These are phyloP conservation scores for Metschnikowia continentalis DNA, from an alignment of 805 yeast species.

Conservation along the genomic window DNA sequence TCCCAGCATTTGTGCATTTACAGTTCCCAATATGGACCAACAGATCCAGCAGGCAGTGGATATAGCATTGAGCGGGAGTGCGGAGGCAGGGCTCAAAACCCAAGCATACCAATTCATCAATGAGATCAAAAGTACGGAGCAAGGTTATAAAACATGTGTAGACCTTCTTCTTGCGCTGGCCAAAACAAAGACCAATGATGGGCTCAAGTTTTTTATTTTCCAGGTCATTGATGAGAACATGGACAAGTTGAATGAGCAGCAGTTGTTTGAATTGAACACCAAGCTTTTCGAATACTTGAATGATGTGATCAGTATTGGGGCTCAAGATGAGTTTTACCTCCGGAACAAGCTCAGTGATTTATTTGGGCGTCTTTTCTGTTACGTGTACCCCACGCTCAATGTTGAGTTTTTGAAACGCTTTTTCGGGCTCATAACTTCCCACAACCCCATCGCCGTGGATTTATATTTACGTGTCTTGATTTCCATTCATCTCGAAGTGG, in stretches of 20 bases:
- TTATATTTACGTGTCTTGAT: slow-evolving; percentile 69
- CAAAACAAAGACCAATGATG: slow-evolving; percentile 37
- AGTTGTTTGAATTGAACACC: slow-evolving; percentile 43
- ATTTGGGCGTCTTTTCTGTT: slow-evolving; percentile 33
- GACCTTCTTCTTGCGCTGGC: slow-evolving; percentile 35
- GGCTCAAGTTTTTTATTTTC: slow-evolving; percentile 60
- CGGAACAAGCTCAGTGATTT: slow-evolving; percentile 35
- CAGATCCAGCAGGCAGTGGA: slow-evolving; percentile 88
- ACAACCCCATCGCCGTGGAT: slow-evolving; percentile 41
- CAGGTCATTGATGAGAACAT: slow-evolving; percentile 65
- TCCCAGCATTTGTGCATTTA: not conserved
- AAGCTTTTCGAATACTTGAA: slow-evolving; percentile 46
- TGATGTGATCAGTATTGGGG: slow-evolving; percentile 16
- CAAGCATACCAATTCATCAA: slow-evolving; percentile 51
- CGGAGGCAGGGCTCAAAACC: slow-evolving; percentile 47
- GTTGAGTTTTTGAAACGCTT: slow-evolving; percentile 33
- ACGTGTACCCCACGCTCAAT: slow-evolving; percentile 30
- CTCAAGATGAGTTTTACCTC: slow-evolving; percentile 27
- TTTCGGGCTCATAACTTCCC: slow-evolving; percentile 18
- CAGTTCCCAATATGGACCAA: slow-evolving; percentile 27
- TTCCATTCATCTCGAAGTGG: slow-evolving; percentile 85
- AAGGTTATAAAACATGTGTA: slow-evolving; percentile 55
- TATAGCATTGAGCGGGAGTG: slow-evolving; percentile 69
- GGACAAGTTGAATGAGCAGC: slow-evolving; percentile 41
- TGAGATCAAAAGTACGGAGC: slow-evolving; percentile 48